These are phyloP conservation scores for Rhynchosporium agropyri DNA, from an alignment of 2,329 filamentous ascomycete genomes.

Conservation along the genomic window DNA sequence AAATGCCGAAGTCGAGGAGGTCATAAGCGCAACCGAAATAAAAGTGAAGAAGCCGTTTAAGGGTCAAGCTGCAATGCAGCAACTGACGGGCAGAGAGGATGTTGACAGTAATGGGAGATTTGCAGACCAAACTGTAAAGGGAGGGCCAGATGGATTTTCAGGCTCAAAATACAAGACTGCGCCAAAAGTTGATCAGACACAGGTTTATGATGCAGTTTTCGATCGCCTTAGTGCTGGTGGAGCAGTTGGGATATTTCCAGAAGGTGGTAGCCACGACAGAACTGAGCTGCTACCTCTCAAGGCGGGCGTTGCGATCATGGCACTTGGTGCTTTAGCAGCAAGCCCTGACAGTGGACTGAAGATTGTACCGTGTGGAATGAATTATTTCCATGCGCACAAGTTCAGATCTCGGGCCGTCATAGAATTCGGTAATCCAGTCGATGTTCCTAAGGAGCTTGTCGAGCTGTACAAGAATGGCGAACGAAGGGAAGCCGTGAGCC, in stretches of 20 bases:
- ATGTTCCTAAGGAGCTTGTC: constrained; percentile 80
- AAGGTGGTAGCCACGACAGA: constrained; percentile 94
- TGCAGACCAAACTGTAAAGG: constrained; percentile 56
- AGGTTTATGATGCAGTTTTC: constrained; percentile 94
- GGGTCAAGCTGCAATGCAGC: constrained; percentile 71
- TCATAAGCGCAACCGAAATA: constrained; percentile 78
- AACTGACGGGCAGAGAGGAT: constrained; percentile 80
- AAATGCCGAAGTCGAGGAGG: constrained; percentile 81
- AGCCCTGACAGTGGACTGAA: constrained; percentile 81
- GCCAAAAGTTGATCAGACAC: constrained; percentile 90
- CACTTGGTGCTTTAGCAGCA: constrained; percentile 82
- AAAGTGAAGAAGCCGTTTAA: constrained; percentile 87
- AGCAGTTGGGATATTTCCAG: constrained; percentile 95
- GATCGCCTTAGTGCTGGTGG: constrained; percentile 78
- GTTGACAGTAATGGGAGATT: constrained; percentile 68
- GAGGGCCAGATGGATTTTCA: constrained; percentile 58
- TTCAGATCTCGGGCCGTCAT: constrained; percentile 95
- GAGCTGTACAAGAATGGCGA: constrained; percentile 83
- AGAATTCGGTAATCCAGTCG: constrained; percentile 89
- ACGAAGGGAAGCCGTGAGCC: constrained; percentile 82
- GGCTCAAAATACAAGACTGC: constrained; percentile 86
- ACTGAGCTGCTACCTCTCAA: constrained; percentile 90
- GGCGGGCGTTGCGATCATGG: constrained; percentile 98
- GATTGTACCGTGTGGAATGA: constrained; percentile 97
- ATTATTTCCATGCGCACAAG: constrained; percentile 99